Evolutionary conservation across 2,329 filamentous ascomycete genomes (phyloP), one percentile per base, ranked within the genome.

Genomic region (Microsporum audouinii): DNA sequence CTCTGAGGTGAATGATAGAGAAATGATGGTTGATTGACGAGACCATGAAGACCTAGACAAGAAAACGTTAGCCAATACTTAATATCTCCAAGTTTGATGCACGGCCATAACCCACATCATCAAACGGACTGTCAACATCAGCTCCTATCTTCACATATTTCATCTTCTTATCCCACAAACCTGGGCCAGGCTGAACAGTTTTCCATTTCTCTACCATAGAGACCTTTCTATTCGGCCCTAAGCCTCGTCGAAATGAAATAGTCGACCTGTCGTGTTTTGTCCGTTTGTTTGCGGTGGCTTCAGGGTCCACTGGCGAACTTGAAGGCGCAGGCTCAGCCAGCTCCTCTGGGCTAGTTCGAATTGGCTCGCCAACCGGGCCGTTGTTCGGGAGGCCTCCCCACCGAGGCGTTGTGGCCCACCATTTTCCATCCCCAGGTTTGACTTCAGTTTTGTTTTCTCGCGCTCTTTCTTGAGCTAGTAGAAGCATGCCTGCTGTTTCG

Each of bases 1-100:
- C 76, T 36, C 78, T 80, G 56, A 86, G 73, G 65, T 81, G 82
- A 59, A 86, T 69, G 56, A 86, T 78, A 61, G 80, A 78, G 63
- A 85, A 75, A 65, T 86, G 84, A 70, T 84, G 83, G 68, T 85
- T 85, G 64, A 85, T 74, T 29, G 81, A 81, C 10, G 83, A 85
- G 56, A 85, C 67, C 76, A 85, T 79, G 71, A 82, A 85, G 58
- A 85, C 77, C 81, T 85, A 23, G 51, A 27, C 12, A 55, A 5
- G 12, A 4, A 34, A 10, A 36, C 10, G 31, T 55, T 55, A 55
- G 51, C 5, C 5, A 23, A 10, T 38, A 23, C 17, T 38, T 23
- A 17, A 2, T 49, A 7, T 34, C 27, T 36, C 23, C 2, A 36
- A 49, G 17, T 41, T 41, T 17, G 10, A 43, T 43, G 17, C 6